Evolutionary conservation across 2,329 filamentous ascomycete species (phyloP), one percentile per base, ranked within the genome.

Genomic region (Anthostomella pinea): DNA sequence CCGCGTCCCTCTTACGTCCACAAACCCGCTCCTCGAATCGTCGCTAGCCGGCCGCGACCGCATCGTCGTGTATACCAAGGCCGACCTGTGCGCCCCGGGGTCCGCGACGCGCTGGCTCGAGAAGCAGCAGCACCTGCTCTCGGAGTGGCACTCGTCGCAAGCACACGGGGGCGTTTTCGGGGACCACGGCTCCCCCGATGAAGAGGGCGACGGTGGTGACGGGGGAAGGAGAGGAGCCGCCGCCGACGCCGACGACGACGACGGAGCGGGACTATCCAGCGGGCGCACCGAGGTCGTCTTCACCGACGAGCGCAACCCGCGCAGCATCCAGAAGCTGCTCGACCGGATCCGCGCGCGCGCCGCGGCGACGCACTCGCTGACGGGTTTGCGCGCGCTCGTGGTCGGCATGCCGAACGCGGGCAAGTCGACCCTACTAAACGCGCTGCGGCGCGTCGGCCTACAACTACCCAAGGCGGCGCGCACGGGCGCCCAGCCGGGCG

Each of bases 321-420:
- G 47, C 3, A 58, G 57, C 19, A 68, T 70, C 8, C 50, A 49
- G 5, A 35, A 49, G 3, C 58, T 79, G 3, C 57, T 79, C 8
- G 61, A 69, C 1, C 67, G 69, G 38, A 66, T 81, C 37, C 73
- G 72, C 40, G 55, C 64, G 4, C 68, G 75, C 43, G 73, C 75
- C 16, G 46, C 55, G n/a, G 57, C 64, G 17, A 59, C 63, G 19
- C 70, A 80, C 51, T 77, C 77, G 15, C 66, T 97, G n/a, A 82
- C 86, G 6, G 90, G 89, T n/a, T 76, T 88, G 50, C 79, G 89
- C 31, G 78, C 89, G 38, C 77, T 98, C 61, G 79, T 97, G 1
- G 90, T 97, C 10, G 93, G 93, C 37, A 96, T 98, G 90, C 93
- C 93, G 22, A 98, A 98, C 58, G 87, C 95, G 0, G 93, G 93